These are phyloP conservation scores for Fusarium buxicola DNA, from an alignment of 2,329 filamentous ascomycete species.

Conservation along the genomic window DNA sequence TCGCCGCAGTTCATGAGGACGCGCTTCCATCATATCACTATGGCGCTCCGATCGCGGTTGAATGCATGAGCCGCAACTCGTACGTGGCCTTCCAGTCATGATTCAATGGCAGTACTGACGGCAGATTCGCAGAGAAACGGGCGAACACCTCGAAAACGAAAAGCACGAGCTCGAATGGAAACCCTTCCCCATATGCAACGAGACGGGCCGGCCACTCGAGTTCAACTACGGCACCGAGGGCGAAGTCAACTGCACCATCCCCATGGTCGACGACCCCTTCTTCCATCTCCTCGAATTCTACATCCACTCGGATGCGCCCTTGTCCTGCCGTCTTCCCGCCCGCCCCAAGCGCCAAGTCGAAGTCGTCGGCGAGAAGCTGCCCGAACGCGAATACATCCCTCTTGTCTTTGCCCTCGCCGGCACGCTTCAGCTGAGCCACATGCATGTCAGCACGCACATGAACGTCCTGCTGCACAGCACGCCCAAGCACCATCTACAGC, in stretches of 20 bases:
- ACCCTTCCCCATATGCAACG: slow-evolving; percentile 90
- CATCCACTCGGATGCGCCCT: slow-evolving; percentile 93
- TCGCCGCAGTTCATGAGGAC: slow-evolving; percentile 52
- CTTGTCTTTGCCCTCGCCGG: slow-evolving; percentile 90
- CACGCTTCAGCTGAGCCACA: slow-evolving; percentile 86
- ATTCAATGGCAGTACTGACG: background rate
- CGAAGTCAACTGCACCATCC: slow-evolving; percentile 87
- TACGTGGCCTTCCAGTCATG: slow-evolving; percentile 54
- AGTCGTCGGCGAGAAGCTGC: slow-evolving; percentile 63
- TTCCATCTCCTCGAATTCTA: slow-evolving; percentile 97
- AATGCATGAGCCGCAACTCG: slow-evolving; percentile 81
- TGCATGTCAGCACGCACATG: slow-evolving; percentile 90
- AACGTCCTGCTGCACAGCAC: slow-evolving; percentile 86
- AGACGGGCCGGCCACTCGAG: slow-evolving; percentile 84
- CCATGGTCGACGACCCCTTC: slow-evolving; percentile 80
- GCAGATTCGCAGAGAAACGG: slow-evolving; percentile 73
- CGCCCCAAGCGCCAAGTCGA: slow-evolving; percentile 72
- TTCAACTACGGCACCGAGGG: slow-evolving; percentile 86
- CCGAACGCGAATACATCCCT: slow-evolving; percentile 76
- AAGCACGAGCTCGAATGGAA: slow-evolving; percentile 90
- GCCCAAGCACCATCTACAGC: slow-evolving; percentile 71
- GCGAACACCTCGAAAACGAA: slow-evolving; percentile 86
- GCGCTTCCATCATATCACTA: slow-evolving; percentile 72
- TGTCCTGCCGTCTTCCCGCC: slow-evolving; percentile 89
- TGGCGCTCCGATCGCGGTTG: slow-evolving; percentile 74